These are phyloP conservation scores for Elsinoe fawcettii DNA, from an alignment of 2,329 filamentous ascomycete genomes.

Conservation along the genomic window DNA sequence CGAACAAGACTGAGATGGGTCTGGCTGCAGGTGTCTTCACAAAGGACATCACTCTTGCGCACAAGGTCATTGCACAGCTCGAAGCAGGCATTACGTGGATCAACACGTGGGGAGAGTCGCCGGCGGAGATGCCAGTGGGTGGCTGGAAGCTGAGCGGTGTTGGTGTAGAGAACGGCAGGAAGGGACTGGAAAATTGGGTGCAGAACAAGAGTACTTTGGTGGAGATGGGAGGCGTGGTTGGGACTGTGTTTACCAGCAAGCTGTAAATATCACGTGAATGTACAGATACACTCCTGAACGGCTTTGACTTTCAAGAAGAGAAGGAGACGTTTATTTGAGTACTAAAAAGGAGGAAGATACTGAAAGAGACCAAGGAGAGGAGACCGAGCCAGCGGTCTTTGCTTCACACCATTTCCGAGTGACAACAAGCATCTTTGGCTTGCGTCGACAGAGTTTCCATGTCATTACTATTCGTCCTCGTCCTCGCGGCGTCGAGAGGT, in stretches of 20 bases:
- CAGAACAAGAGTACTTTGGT: constrained; percentile 82
- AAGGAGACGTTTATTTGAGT: background rate
- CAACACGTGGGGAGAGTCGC: constrained; percentile 88
- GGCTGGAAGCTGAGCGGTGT: constrained; percentile 89
- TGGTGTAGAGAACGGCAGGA: constrained; percentile 76
- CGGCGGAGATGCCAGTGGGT: constrained; percentile 85
- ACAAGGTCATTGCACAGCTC: constrained; percentile 61
- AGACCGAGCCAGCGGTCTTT: background rate
- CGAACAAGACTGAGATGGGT: constrained; percentile 69
- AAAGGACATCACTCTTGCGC: constrained; percentile 63
- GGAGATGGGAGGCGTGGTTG: constrained; percentile 65
- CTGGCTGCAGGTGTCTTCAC: constrained; percentile 81
- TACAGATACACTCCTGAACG: background rate
- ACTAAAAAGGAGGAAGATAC: background rate
- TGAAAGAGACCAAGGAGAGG: background rate
- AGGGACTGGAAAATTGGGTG: constrained; percentile 73
- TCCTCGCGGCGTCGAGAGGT: background rate
- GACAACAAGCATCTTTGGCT: too few relatives aligned
- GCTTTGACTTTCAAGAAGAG: background rate
- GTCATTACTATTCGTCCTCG: background rate
- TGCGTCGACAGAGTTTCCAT: background rate
- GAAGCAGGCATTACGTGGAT: constrained; percentile 87
- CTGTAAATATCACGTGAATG: constrained; percentile 6
- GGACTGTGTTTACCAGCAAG: constrained; percentile 63
- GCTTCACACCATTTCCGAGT: background rate